Conservation (phyloP, 2,329 filamentous ascomycete genomes). For the Aspergillus ibericus region DNA sequence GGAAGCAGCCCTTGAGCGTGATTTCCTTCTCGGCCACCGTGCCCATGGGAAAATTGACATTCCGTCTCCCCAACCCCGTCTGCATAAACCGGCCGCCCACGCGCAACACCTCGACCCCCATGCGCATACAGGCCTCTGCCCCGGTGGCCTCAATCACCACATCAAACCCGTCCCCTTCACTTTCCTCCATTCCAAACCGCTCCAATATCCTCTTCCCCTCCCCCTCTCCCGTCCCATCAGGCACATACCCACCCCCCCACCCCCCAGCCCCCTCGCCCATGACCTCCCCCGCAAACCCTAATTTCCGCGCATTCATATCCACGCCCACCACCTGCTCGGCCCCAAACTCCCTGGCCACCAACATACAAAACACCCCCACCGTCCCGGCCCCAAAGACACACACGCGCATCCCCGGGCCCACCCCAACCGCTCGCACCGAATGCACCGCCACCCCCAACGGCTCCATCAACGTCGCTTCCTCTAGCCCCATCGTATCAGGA, state of each 20-base stretch:
- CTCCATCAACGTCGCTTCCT: constrained; percentile 51
- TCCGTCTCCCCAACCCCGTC: constrained; percentile 39
- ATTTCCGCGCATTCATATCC: neutral
- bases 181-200: neutral
- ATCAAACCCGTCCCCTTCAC: constrained; percentile 37
- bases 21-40: constrained; percentile 38
- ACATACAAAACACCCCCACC: constrained; percentile 79
- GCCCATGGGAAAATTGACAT: constrained; percentile 39
- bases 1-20: constrained; percentile 35
- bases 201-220: neutral
- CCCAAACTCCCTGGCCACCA: constrained; percentile 76
- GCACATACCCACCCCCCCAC: neutral
- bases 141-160: constrained; percentile 48
- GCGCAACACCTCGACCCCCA: constrained; percentile 42
- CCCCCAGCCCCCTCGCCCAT: neutral
- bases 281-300: neutral
- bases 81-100: constrained; percentile 35
- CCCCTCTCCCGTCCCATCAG: neutral
- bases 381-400: constrained; percentile 72
- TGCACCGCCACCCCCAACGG: constrained; percentile 52
- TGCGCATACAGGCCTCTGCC: constrained; percentile 45
- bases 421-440: constrained; percentile 39
- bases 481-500: constrained; percentile 36
- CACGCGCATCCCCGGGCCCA: constrained; percentile 42
- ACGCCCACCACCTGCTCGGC: constrained; percentile 68